A percentile compares a stretch with the other conserved stretches of the same genome.
phyloP scores from a whole-genome alignment of 495 filamentous ascomycete genomes.

The Neurospora sp. region DNA sequence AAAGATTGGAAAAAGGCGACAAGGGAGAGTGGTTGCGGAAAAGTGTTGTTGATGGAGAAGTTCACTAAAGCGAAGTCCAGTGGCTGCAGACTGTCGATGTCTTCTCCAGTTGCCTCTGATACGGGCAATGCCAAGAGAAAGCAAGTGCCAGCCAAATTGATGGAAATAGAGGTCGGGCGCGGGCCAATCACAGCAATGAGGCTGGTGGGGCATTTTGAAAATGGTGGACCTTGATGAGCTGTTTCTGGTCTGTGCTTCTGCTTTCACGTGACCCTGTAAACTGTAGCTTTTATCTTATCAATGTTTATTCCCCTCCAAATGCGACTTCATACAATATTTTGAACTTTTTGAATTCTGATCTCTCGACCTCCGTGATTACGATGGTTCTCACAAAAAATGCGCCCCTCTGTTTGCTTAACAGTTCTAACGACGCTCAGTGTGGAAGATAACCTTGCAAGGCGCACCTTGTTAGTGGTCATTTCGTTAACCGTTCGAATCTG shows the following conservation, averaged over 20 bases:
- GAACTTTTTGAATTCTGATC: not conserved
- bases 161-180: not conserved
- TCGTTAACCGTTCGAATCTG: not conserved
- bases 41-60: not conserved
- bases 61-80: not conserved
- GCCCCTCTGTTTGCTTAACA: not conserved
- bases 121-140: not conserved
- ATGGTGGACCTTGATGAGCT: not conserved
- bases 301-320: not conserved
- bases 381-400: not conserved
- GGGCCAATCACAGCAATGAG: not conserved
- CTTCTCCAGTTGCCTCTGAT: not conserved
- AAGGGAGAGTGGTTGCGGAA: not conserved
- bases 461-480: not conserved
- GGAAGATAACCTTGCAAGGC: not conserved
- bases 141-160: not conserved
- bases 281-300: not conserved
- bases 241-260: not conserved
- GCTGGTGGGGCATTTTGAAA: not conserved
- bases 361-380: not conserved
- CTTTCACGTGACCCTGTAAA: not conserved
- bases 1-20: constrained; percentile 3
- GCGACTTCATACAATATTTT: not conserved
- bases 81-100: not conserved
- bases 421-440: not conserved